Conservation (phyloP, 768 basidiomycete genomes). For the Amanita polypyramis region DNA sequence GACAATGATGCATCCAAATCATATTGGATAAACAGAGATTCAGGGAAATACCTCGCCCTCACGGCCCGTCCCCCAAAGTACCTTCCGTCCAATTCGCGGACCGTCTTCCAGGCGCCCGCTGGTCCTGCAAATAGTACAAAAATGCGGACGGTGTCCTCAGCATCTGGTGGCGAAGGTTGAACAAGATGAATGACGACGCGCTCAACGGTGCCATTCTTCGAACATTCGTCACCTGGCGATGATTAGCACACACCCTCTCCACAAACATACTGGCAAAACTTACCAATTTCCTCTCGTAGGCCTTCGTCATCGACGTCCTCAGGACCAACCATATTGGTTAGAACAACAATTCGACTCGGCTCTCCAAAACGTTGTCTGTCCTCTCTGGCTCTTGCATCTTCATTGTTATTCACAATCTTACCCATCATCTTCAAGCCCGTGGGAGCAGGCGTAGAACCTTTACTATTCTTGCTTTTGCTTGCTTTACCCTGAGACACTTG, state of each 20-base stretch:
- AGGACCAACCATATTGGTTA: slow-evolving; percentile 81
- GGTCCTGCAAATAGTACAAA: slow-evolving; percentile 89
- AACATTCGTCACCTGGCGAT: slow-evolving; percentile 72
- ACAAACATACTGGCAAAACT: slow-evolving; percentile 14
- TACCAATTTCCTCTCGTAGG: slow-evolving; percentile 80
- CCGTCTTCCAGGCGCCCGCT: slow-evolving; percentile 92
- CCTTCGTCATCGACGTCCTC: slow-evolving; percentile 85
- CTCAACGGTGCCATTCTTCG: slow-evolving; percentile 87
- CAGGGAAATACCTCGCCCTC: slow-evolving; percentile 73
- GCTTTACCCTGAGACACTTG: slow-evolving; percentile 37
- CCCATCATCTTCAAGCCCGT: slow-evolving; percentile 46
- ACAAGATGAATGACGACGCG: slow-evolving; percentile 78
- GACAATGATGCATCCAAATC: slow-evolving; percentile 34
- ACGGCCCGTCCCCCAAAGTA: slow-evolving; percentile 85
- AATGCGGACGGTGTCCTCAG: slow-evolving; percentile 81
- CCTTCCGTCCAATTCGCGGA: slow-evolving; percentile 85
- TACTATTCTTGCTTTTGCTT: slow-evolving; percentile 23
- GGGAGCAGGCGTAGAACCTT: slow-evolving; percentile 11
- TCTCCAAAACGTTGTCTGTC: slow-evolving; percentile 80
- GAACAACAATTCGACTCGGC: slow-evolving; percentile 79
- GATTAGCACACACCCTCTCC: background rate
- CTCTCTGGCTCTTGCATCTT: slow-evolving; percentile 67
- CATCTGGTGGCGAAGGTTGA: slow-evolving; percentile 50
- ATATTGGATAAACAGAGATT: slow-evolving; percentile 37
- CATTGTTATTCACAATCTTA: slow-evolving; percentile 84